phyloP scores from a whole-genome alignment of 192 early-diverging fungal species.

The Gaertneriomyces semiglobifer region DNA sequence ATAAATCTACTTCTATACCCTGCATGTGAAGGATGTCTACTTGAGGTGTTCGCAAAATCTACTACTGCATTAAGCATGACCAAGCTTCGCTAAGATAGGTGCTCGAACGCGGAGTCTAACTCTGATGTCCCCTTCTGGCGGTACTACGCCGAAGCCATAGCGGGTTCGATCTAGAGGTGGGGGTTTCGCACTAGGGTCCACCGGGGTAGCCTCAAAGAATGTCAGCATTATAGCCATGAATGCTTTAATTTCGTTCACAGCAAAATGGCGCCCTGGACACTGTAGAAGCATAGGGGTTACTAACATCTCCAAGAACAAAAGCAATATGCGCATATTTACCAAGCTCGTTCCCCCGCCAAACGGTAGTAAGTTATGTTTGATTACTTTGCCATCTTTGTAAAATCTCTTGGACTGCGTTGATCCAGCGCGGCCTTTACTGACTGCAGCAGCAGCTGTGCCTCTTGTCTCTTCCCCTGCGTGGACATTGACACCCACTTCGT shows the following conservation, averaged over 20 bases:
- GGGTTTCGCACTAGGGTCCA: background rate
- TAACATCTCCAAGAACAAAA: too few species aligned
- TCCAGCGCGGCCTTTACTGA: background rate
- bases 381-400: background rate
- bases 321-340: too few species aligned
- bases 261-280: background rate
- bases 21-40: too few species aligned
- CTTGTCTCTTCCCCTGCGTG: background rate
- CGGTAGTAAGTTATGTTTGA: background rate
- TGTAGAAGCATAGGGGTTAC: too few species aligned
- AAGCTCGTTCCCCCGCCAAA: background rate
- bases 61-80: too few species aligned
- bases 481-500: background rate
- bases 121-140: background rate
- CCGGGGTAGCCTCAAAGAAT: background rate
- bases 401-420: background rate
- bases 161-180: background rate
- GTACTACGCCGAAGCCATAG: background rate
- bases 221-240: constrained; percentile 1
- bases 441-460: background rate
- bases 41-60: too few species aligned
- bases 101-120: background rate
- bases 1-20: too few species aligned
- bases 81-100: too few species aligned
- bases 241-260: background rate